Conservation (phyloP, 1,284 basidiomycete species). For the Trichosporon sp. region DNA sequence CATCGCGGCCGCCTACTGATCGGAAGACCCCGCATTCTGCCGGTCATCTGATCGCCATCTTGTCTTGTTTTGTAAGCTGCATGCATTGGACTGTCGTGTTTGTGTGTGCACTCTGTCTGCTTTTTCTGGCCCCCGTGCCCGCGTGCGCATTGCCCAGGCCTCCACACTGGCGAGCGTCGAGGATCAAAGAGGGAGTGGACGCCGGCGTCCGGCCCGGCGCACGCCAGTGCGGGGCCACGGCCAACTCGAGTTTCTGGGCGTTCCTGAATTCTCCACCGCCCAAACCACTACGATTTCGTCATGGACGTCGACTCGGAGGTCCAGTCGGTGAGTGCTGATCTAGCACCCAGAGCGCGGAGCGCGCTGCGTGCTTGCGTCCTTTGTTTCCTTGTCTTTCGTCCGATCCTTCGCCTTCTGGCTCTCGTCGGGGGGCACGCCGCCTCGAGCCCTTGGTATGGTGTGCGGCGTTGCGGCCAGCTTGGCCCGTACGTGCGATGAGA, state of each 20-base stretch:
- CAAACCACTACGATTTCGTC: neutral
- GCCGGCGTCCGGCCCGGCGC: no score
- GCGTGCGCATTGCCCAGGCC: no score
- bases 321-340: neutral
- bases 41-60: no score
- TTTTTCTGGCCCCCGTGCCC: no score
- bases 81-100: neutral
- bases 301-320: slow-evolving; percentile 8
- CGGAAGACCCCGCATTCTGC: no score
- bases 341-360: neutral
- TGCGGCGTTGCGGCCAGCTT: no score
- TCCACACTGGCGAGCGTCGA: no score
- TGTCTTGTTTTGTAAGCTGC: neutral
- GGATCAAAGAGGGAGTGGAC: no score
- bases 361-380: neutral
- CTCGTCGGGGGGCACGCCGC: no score
- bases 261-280: neutral
- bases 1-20: slow-evolving; percentile 45
- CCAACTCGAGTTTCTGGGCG: neutral
- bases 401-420: neutral
- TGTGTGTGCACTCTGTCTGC: no score
- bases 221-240: neutral
- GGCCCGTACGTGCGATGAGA: no score
- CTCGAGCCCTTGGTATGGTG: no score
- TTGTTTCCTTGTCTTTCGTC: neutral